phyloP scores from a whole-genome alignment of 257 asterid genomes.

The Solanum corneliomulleri region DNA sequence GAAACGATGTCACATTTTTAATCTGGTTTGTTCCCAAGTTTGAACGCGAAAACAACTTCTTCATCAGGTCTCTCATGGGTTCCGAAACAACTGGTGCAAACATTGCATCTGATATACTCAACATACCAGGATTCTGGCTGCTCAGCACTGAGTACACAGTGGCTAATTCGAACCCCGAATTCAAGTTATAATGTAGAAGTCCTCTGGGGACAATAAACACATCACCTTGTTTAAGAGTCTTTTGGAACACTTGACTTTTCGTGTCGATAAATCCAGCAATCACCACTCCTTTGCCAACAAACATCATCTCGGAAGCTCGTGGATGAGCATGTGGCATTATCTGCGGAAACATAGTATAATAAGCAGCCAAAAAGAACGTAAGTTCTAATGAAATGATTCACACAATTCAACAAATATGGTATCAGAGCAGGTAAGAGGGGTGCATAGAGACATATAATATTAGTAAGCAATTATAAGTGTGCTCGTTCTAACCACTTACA shows the following conservation, averaged over 20 bases:
- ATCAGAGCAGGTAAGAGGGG: background rate
- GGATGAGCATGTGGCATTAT: conserved; percentile 45
- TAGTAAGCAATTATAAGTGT: too few relatives aligned
- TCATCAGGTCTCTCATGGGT: conserved; percentile 13
- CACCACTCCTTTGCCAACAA: conserved; percentile 37
- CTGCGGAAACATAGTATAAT: background rate
- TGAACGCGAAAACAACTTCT: conserved; percentile 18
- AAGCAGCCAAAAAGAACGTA: background rate
- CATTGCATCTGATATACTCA: conserved; percentile 31
- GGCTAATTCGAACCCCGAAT: conserved; percentile 47
- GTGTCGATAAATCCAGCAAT: conserved; percentile 56
- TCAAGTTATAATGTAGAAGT: conserved; percentile 51
- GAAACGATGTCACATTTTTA: conserved; percentile 20
- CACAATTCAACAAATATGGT: background rate
- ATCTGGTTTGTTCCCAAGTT: conserved; percentile 27
- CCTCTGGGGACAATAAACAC: conserved; percentile 65
- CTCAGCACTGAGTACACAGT: conserved; percentile 40
- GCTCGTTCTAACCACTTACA: background rate
- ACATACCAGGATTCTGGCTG: conserved; percentile 72
- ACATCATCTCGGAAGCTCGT: conserved; percentile 66
- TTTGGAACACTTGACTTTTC: conserved; percentile 28
- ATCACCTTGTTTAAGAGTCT: conserved; percentile 38
- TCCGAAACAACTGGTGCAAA: conserved; percentile 11
- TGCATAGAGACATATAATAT: too few relatives aligned
- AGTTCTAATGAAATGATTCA: background rate